Conservation (phyloP, 2,329 filamentous ascomycete genomes). For the Amphichorda felina region DNA sequence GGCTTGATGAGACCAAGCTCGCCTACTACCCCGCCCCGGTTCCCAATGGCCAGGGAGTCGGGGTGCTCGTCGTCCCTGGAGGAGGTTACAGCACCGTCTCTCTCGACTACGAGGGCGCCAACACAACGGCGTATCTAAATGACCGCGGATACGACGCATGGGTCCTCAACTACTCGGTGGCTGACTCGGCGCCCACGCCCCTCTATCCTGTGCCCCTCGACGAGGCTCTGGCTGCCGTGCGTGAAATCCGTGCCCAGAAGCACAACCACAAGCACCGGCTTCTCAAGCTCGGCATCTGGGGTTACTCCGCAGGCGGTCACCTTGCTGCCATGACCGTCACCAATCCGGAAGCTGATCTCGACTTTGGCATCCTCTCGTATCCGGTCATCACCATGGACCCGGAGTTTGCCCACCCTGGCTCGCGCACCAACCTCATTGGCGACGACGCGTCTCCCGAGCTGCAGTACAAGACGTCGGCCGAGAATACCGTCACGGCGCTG, state of each 20-base stretch:
- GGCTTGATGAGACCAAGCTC: slow-evolving; percentile 1
- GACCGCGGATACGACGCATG: slow-evolving; percentile 8
- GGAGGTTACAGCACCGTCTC: slow-evolving; percentile 8
- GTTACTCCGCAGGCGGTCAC: slow-evolving; percentile 12
- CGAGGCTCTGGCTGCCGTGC: slow-evolving; percentile 9
- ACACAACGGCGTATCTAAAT: slow-evolving; percentile 7
- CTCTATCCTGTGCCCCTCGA: slow-evolving; percentile 8
- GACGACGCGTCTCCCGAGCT: slow-evolving; percentile 7
- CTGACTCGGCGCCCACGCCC: slow-evolving; percentile 6
- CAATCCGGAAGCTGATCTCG: slow-evolving; percentile 7
- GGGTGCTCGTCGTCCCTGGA: slow-evolving; percentile 9
- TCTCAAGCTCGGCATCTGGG: slow-evolving; percentile 11
- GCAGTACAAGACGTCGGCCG: slow-evolving; percentile 10
- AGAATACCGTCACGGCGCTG: slow-evolving; percentile 10
- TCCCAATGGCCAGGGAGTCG: slow-evolving; percentile 5
- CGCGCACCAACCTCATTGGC: slow-evolving; percentile 9
- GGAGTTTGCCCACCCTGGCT: slow-evolving; percentile 7
- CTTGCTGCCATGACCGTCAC: slow-evolving; percentile 10
- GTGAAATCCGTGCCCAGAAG: slow-evolving; percentile 7
- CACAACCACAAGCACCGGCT: slow-evolving; percentile 1
- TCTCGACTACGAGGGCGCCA: slow-evolving; percentile 6
- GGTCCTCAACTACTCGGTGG: slow-evolving; percentile 9
- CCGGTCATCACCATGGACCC: slow-evolving; percentile 10
- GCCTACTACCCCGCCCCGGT: slow-evolving; percentile 3
- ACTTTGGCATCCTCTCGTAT: slow-evolving; percentile 11